Conservation (phyloP, 805 yeast genomes). For the Candida adriatica region DNA sequence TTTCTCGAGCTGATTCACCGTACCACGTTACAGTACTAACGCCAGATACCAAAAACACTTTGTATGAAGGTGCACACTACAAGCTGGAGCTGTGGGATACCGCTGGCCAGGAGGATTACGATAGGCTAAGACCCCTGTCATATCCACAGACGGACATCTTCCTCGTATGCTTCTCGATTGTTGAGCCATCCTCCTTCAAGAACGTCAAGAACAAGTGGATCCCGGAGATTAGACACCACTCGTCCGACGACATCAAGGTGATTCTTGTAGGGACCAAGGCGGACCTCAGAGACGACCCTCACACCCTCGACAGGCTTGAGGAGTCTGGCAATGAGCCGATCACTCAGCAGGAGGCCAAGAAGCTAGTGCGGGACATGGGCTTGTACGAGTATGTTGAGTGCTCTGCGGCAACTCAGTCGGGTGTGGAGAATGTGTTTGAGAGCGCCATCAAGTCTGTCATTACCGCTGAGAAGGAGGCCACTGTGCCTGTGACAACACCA, state of each 20-base stretch:
- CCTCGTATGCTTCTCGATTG: conserved; percentile 77
- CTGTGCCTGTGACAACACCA: conserved; percentile 5
- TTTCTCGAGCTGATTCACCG: too few species aligned
- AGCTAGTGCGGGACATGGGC: conserved; percentile 63
- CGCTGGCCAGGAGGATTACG: conserved; percentile 92
- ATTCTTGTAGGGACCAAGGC: conserved; percentile 83
- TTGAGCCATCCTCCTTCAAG: conserved; percentile 71
- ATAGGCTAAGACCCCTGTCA: conserved; percentile 79
- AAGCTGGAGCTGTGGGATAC: conserved; percentile 93
- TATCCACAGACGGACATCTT: conserved; percentile 92
- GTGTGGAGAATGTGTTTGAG: conserved; percentile 81
- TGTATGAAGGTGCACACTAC: conserved; percentile 75
- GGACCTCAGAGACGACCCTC: conserved; percentile 79
- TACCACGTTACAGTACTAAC: background rate
- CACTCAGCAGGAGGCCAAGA: conserved; percentile 51
- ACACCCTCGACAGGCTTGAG: conserved; percentile 55
- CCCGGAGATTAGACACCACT: conserved; percentile 82
- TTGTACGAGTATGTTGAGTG: conserved; percentile 78
- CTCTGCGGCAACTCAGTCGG: conserved; percentile 84
- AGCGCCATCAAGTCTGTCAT: conserved; percentile 69
- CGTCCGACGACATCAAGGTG: conserved; percentile 62
- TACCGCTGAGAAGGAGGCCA: conserved; percentile 14
- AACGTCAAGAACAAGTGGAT: conserved; percentile 79
- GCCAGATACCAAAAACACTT: conserved; percentile 64
- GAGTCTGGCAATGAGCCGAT: conserved; percentile 61